phyloP scores from a whole-genome alignment of 768 basidiomycete species.

The Inosperma sp. region DNA sequence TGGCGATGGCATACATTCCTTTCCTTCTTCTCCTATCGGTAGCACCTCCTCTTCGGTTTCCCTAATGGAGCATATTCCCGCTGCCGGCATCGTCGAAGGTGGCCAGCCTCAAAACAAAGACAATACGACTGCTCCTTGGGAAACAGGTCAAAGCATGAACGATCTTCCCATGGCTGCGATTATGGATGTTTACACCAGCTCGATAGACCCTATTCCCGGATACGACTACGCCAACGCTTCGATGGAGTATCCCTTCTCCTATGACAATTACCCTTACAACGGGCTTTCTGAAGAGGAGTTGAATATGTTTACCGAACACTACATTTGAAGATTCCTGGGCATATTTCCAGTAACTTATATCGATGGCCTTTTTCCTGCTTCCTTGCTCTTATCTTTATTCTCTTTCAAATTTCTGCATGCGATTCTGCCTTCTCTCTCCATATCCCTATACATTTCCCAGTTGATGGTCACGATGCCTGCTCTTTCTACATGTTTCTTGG shows the following conservation, averaged over 20 bases:
- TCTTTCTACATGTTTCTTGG: no score
- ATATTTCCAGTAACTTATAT: conserved; percentile 1
- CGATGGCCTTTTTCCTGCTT: neutral
- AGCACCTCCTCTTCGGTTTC: conserved; percentile 4
- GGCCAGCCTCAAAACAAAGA: conserved; percentile 1
- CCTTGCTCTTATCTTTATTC: conserved; percentile 13
- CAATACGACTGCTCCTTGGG: neutral
- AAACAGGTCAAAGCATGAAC: neutral
- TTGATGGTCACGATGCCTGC: no score
- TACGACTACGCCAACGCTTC: conserved; percentile 21
- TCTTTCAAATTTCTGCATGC: conserved; percentile 6
- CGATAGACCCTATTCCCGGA: conserved; percentile 16
- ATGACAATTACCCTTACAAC: conserved; percentile 25
- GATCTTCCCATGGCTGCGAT: conserved; percentile 18
- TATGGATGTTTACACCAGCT: conserved; percentile 22
- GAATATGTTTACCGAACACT: conserved; percentile 23
- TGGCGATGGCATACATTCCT: neutral
- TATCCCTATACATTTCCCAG: no score
- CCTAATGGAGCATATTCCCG: neutral
- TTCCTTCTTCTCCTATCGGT: conserved; percentile 5
- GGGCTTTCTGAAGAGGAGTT: conserved; percentile 26
- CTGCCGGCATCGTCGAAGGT: conserved; percentile 4
- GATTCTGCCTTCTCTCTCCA: no score
- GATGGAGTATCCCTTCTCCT: conserved; percentile 25
- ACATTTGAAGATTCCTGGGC: conserved; percentile 15